Conservation (phyloP, 2,329 filamentous ascomycete species). For the Neofusicoccum parvum region DNA sequence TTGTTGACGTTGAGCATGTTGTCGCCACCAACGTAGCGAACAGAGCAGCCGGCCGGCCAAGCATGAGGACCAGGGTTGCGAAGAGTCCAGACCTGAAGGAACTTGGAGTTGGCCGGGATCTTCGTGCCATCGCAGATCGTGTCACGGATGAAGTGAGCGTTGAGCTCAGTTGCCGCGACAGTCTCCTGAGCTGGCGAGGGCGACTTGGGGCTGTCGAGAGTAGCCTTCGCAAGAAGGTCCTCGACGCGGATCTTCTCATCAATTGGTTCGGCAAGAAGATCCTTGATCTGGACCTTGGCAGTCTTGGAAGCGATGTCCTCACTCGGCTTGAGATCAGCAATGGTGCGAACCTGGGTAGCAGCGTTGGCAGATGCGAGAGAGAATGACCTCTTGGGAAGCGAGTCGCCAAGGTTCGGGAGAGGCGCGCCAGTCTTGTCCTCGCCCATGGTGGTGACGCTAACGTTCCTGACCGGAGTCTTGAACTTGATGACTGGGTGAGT, state of each 20-base stretch:
- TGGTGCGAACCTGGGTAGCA: slow-evolving; percentile 67
- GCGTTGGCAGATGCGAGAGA: slow-evolving; percentile 57
- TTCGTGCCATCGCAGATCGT: slow-evolving; percentile 76
- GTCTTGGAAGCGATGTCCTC: slow-evolving; percentile 44
- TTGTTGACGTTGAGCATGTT: slow-evolving; percentile 93
- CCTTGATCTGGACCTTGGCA: slow-evolving; percentile 42
- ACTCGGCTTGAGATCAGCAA: slow-evolving; percentile 58
- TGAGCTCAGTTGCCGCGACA: slow-evolving; percentile 41
- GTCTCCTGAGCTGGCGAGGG: slow-evolving; percentile 19
- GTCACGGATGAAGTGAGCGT: slow-evolving; percentile 76
- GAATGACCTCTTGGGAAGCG: slow-evolving; percentile 46
- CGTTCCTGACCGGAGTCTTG: slow-evolving; percentile 86
- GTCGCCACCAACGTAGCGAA: slow-evolving; percentile 91
- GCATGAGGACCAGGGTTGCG: slow-evolving; percentile 76
- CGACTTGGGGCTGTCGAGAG: slow-evolving; percentile 18
- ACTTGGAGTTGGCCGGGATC: slow-evolving; percentile 69
- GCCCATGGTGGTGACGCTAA: slow-evolving; percentile 81
- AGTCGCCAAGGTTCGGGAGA: slow-evolving; percentile 75
- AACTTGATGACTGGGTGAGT: slow-evolving; percentile 98
- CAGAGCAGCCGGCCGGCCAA: slow-evolving; percentile 88
- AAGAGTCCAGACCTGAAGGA: slow-evolving; percentile 90
- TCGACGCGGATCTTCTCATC: slow-evolving; percentile 37
- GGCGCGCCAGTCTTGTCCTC: slow-evolving; percentile 70
- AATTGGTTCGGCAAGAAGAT: slow-evolving; percentile 38
- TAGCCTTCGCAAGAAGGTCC: slow-evolving; percentile 25